Evolutionary conservation across 352 stramenopile genomes (phyloP).

Genomic region (Globisporangium splendens): DNA sequence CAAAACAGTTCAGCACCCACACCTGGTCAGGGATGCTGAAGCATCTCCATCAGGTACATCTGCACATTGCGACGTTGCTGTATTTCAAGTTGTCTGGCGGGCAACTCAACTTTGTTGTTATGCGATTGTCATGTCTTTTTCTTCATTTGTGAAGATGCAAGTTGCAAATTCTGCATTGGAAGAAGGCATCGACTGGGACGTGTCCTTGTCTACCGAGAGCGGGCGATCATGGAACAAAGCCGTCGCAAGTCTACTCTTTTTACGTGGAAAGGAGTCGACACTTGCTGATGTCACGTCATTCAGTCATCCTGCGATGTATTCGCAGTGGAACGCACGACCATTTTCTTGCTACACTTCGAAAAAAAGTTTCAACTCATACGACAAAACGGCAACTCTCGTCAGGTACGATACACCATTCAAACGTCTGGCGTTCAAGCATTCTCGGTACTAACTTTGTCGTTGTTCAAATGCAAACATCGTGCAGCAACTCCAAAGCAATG

Average conservation of each 20-base stretch:
- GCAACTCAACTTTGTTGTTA: no score
- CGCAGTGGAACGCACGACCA: constrained; percentile 30
- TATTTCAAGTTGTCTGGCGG: no score
- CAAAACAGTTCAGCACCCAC: constrained; percentile 70
- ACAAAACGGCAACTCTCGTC: constrained; percentile 62
- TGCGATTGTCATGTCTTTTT: not conserved
- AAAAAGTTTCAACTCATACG: constrained; percentile 48
- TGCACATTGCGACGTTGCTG: no score
- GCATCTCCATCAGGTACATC: constrained; percentile 56
- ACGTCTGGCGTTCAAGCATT: no score
- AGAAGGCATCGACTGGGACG: constrained; percentile 59
- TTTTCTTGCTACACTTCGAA: constrained; percentile 29
- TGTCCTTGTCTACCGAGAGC: constrained; percentile 27
- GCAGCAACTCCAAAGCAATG: constrained; percentile 66
- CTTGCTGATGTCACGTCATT: constrained; percentile 30
- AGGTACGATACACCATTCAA: constrained; percentile 19
- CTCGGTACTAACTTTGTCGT: no score
- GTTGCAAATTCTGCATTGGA: constrained; percentile 52
- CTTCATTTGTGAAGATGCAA: constrained; percentile 47
- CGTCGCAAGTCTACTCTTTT: constrained; percentile 45
- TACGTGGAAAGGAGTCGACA: constrained; percentile 33
- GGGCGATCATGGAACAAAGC: constrained; percentile 32
- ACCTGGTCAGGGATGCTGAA: constrained; percentile 75
- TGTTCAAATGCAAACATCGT: no score
- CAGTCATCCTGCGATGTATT: constrained; percentile 39